Conservation (phyloP, 1,284 basidiomycete genomes). For the Boletus semigastroideus region DNA sequence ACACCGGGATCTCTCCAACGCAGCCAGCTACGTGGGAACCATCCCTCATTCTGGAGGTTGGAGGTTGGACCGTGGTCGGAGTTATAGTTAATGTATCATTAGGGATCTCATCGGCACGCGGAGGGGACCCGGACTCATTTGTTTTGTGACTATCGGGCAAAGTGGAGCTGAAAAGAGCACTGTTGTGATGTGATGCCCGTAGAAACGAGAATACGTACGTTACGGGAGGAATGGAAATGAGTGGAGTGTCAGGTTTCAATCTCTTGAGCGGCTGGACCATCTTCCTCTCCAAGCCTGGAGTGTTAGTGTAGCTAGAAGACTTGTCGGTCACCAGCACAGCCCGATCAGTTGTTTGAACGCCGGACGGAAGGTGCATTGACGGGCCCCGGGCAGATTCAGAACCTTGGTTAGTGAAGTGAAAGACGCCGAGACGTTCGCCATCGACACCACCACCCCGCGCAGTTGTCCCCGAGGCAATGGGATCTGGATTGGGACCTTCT, state of each 20-base stretch:
- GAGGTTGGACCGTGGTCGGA: not conserved
- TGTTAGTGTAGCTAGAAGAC: not conserved
- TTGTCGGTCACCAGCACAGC: conserved; percentile 3
- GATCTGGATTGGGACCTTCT: not conserved
- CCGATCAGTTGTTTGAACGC: not conserved
- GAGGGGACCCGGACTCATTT: not conserved
- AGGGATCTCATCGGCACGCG: not conserved
- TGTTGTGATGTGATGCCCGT: not conserved
- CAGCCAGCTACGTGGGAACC: not conserved
- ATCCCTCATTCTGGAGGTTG: conserved; percentile 1
- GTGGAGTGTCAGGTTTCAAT: not conserved
- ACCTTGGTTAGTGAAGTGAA: conserved; percentile 9
- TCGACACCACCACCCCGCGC: conserved; percentile 2
- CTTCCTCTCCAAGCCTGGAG: not conserved
- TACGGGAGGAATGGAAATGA: conserved; percentile 3
- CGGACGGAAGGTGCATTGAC: not conserved
- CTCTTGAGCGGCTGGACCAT: not conserved
- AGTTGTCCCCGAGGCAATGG: conserved; percentile 2
- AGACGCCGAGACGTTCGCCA: not conserved
- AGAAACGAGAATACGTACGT: not conserved
- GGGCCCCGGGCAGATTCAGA: not conserved
- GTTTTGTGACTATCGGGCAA: conserved; percentile 10
- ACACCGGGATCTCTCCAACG: not conserved
- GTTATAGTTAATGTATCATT: not conserved
- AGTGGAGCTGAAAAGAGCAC: conserved; percentile 8